Evolutionary conservation across 2,329 filamentous ascomycete species (phyloP), one percentile per base, ranked within the genome.

Genomic region (Cladosporium sp.): DNA sequence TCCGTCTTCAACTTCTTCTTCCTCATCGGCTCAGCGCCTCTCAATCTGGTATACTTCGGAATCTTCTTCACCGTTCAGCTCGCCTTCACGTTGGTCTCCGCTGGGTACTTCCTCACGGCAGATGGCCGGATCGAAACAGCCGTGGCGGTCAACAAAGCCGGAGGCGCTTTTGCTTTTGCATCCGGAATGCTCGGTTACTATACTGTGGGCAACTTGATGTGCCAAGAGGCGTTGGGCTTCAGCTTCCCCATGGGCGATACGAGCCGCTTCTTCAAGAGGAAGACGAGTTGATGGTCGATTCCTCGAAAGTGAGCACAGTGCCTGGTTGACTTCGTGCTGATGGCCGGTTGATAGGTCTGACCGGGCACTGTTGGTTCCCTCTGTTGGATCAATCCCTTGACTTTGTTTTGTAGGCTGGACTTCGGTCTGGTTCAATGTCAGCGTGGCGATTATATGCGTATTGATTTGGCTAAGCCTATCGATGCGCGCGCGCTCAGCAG

Each of bases 51-150:
- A 4, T 76, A 76, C 47, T 73, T 75, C 42, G 62, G 61, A 2
- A 74, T 76, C n/a, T 77, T 76, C 59, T 67, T 73, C 50, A 71
- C 72, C 2, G 71, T 77, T 1, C 70, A 77, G 39, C 50, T 76
- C 6, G 68, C 69, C 3, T 77, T 77, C 51, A 60, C 70, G 4
- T 60, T 72, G 2, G 65, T 76, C 7, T 67, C 72, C 3, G 69
- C 70, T 1, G 70, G 66, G 15, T 77, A 76, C 56, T 77, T 76
- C 53, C 68, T 73, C 1, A 58, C 58, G 3, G 74, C 74, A 2
- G 74, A 77, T 56, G 73, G 71, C 1, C 56, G 73, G 9, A 22
- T 49, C 2, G 59, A 56, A 2, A 57, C 67, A 0, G 63, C 68
- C 0, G 53, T 60, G 2, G 69, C 65, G 3, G 58, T 77, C 51